A percentile compares a stretch with the other conserved stretches of the same genome.
phyloP scores from a whole-genome alignment of 805 yeast genomes.

The Lipomyces kockii region DNA sequence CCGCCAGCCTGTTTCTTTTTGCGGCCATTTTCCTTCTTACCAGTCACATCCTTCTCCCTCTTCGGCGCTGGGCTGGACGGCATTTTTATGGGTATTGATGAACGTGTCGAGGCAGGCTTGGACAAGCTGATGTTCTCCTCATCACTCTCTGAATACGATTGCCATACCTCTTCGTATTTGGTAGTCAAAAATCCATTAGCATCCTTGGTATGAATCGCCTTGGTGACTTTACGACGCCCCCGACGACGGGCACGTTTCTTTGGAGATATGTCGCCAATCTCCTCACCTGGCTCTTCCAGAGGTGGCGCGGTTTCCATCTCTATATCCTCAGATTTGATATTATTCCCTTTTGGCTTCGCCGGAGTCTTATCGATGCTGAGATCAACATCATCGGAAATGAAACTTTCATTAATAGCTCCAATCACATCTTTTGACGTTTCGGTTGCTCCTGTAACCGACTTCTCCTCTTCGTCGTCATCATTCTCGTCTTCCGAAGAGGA shows the following conservation, averaged over 20 bases:
- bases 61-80: conserved; percentile 7
- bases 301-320: not conserved
- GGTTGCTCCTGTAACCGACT: not conserved
- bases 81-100: not conserved
- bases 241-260: conserved; percentile 4
- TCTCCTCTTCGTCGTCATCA: conserved; percentile 10
- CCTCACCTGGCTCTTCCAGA: not conserved
- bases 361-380: conserved; percentile 3
- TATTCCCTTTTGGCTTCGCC: not conserved
- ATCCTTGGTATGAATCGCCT: conserved; percentile 14
- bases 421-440: not conserved
- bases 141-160: conserved; percentile 30
- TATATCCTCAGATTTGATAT: not conserved
- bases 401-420: not conserved
- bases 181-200: conserved; percentile 21
- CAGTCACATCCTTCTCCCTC: not conserved
- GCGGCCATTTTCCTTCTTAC: conserved; percentile 8
- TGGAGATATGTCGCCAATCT: not conserved
- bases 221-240: conserved; percentile 23
- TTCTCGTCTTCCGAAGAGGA: conserved; percentile 13
- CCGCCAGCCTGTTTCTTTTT: conserved; percentile 5
- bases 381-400: not conserved
- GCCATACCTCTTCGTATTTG: conserved; percentile 18
- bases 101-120: conserved; percentile 5
- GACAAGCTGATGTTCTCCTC: not conserved